These are phyloP conservation scores for Boletus austroedulis DNA, from an alignment of 1,284 basidiomycete species.

Conservation along the genomic window DNA sequence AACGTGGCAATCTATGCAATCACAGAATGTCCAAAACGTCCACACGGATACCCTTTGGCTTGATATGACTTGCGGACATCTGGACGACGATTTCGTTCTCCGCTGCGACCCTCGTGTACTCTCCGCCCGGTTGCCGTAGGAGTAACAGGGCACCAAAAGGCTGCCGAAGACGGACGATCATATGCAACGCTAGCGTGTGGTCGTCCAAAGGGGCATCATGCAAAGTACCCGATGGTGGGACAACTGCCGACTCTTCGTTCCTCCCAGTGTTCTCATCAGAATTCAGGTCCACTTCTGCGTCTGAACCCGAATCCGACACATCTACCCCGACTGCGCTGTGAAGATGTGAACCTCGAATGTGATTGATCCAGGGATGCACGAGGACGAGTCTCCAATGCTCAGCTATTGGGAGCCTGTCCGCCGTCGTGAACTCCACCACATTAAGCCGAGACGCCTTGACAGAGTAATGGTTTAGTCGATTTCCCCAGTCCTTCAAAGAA, in stretches of 20 bases:
- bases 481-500: background rate
- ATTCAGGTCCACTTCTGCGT: background rate
- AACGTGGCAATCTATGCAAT: background rate
- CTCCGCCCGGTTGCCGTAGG: background rate
- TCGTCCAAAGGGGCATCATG: background rate
- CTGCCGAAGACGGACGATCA: background rate
- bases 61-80: background rate
- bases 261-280: background rate
- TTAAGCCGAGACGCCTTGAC: background rate
- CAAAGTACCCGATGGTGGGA: background rate
- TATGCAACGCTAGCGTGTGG: background rate
- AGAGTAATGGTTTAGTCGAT: background rate
- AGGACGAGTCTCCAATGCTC: background rate
- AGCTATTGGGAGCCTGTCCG: background rate
- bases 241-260: background rate
- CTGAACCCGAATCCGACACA: background rate
- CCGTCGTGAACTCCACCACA: background rate
- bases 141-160: constrained; percentile 1
- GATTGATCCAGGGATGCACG: background rate
- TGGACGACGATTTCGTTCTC: background rate
- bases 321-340: background rate
- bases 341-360: background rate
- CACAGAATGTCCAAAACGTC: background rate
- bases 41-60: background rate
- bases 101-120: constrained; percentile 3